Percentiles rank a stretch among this genome's conserved stretches.
Evolutionary conservation across 176 grass and related monocot species (phyloP).

Genomic region (Eragrostis curvula): DNA sequence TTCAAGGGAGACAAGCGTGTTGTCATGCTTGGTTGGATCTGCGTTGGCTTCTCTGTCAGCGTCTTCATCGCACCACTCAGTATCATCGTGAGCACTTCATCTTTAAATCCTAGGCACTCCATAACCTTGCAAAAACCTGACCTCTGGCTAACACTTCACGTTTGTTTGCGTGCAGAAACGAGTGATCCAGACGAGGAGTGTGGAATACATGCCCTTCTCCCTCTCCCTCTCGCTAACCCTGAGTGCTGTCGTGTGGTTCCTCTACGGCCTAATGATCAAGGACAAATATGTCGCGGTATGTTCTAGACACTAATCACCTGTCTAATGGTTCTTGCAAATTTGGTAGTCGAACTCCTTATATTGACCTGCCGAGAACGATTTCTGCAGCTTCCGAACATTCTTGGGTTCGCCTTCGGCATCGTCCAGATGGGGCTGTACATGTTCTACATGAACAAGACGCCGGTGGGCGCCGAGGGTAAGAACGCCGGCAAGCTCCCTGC

Average conservation of each 20-base stretch:
- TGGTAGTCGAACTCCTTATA: background rate
- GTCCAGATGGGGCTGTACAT: slow-evolving; percentile 74
- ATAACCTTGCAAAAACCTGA: background rate
- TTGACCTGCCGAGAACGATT: background rate
- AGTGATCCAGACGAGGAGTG: slow-evolving; percentile 74
- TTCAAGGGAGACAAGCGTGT: slow-evolving; percentile 38
- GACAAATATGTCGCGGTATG: slow-evolving; percentile 81
- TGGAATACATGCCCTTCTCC: slow-evolving; percentile 90
- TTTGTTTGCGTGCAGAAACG: slow-evolving; percentile 47
- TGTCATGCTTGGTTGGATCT: slow-evolving; percentile 68
- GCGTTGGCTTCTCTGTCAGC: slow-evolving; percentile 66
- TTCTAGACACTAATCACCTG: background rate
- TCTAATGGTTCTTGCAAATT: no score
- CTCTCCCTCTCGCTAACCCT: slow-evolving; percentile 88
- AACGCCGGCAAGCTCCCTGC: slow-evolving; percentile 19
- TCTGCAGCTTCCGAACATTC: slow-evolving; percentile 69
- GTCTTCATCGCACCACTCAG: slow-evolving; percentile 82
- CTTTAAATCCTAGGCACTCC: no score
- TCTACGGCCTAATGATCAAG: slow-evolving; percentile 77
- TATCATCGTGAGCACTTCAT: slow-evolving; percentile 64
- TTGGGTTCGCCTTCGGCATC: slow-evolving; percentile 75
- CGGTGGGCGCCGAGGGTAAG: background rate
- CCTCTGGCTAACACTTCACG: background rate
- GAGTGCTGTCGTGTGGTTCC: slow-evolving; percentile 80
- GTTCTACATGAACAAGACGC: slow-evolving; percentile 57